Percentiles rank a stretch among this genome's conserved stretches.
phyloP scores from a whole-genome alignment of 768 basidiomycete genomes.

The Panellus pusillus region DNA sequence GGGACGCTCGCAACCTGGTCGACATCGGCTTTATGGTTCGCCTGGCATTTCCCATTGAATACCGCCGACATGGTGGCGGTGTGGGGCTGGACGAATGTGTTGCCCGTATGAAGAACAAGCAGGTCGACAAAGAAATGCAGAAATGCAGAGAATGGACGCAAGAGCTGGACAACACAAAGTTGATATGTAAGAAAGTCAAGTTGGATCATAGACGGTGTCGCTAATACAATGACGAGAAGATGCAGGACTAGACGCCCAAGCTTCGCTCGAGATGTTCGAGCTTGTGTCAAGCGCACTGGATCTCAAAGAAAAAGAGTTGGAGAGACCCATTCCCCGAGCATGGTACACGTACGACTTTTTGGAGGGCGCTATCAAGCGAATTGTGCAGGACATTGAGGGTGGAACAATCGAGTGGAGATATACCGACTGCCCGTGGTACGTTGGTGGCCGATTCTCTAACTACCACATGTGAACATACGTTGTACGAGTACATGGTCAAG shows the following conservation, averaged over 20 bases:
- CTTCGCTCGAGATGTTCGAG: not conserved
- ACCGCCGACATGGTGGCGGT: not conserved
- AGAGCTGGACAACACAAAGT: not conserved
- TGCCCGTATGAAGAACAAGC: not conserved
- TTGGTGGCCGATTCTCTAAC: not conserved
- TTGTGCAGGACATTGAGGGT: not conserved
- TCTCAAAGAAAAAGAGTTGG: not conserved
- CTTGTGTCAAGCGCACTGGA: not conserved
- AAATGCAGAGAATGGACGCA: not conserved
- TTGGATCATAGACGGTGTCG: not conserved
- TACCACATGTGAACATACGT: not conserved
- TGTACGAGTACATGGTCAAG: no score
- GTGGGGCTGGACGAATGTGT: not conserved
- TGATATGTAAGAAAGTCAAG: not conserved
- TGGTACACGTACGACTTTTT: not conserved
- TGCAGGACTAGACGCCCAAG: not conserved
- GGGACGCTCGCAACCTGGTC: not conserved
- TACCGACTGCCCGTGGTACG: not conserved
- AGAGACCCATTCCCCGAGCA: not conserved
- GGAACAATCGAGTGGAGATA: not conserved
- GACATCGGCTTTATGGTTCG: not conserved
- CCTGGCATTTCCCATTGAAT: not conserved
- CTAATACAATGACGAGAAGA: not conserved
- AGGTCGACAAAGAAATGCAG: not conserved
- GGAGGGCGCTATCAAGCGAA: not conserved